Evolutionary conservation across 495 filamentous ascomycete species (phyloP).

Genomic region (Xylaria intraflava): DNA sequence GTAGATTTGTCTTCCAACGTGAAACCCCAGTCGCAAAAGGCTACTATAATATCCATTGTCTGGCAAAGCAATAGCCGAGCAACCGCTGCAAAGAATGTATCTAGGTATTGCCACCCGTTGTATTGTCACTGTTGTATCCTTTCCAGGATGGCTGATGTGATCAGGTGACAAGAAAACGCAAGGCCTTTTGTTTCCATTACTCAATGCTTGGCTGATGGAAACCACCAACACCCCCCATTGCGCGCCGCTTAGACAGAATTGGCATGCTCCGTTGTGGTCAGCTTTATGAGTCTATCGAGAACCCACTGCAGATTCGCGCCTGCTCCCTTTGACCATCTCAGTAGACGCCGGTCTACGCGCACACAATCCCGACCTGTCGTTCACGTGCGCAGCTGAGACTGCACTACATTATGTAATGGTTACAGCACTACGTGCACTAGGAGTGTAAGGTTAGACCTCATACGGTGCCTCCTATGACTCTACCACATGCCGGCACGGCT

Average conservation of each 20-base stretch:
- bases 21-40: too few relatives aligned
- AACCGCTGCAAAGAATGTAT: too few relatives aligned
- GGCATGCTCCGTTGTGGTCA: slow-evolving; percentile 5
- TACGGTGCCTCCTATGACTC: too few relatives aligned
- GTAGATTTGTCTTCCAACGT: too few relatives aligned
- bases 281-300: slow-evolving; percentile 7
- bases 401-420: too few relatives aligned
- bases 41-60: too few relatives aligned
- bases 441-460: too few relatives aligned
- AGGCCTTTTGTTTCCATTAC: slow-evolving; percentile 33
- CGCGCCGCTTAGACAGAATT: slow-evolving; percentile 5
- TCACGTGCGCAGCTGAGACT: slow-evolving; percentile 1
- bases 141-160: slow-evolving; percentile 14
- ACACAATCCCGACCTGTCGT: not conserved
- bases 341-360: not conserved
- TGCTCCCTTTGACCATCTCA: not conserved
- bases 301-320: not conserved
- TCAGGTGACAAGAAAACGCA: slow-evolving; percentile 34
- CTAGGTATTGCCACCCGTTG: too few relatives aligned
- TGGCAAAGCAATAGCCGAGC: too few relatives aligned
- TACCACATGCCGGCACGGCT: too few relatives aligned
- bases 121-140: not conserved
- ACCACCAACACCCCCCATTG: not conserved
- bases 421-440: too few relatives aligned
- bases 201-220: slow-evolving; percentile 29